These are phyloP conservation scores for Lavandula angustifolia DNA, from an alignment of 257 asterid genomes.

Conservation along the genomic window DNA sequence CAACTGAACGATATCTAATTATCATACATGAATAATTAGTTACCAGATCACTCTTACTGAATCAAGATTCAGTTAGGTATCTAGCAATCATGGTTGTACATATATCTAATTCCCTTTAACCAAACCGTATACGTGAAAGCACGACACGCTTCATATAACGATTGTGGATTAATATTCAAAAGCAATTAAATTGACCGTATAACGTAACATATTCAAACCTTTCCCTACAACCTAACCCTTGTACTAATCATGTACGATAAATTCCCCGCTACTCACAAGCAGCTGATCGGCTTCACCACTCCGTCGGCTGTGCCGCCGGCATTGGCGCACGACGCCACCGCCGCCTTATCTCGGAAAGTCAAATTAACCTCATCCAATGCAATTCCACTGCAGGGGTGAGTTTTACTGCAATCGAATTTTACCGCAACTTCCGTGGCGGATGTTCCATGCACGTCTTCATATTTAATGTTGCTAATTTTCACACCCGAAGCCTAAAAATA, in stretches of 20 bases:
- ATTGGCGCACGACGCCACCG: constrained; percentile 38
- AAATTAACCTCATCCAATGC: constrained; percentile 34
- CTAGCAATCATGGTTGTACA: too few species aligned
- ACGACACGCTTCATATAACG: too few species aligned
- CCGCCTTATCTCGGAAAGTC: constrained; percentile 30
- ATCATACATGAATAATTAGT: too few species aligned
- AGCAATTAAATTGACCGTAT: background rate
- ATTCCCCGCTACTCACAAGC: constrained; percentile 2
- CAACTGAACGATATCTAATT: too few species aligned
- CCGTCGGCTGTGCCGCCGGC: constrained; percentile 33
- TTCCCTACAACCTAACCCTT: background rate
- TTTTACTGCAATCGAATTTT: constrained; percentile 45
- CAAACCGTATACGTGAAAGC: too few species aligned
- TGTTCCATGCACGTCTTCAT: constrained; percentile 50
- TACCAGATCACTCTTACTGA: too few species aligned
- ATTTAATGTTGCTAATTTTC: constrained; percentile 43
- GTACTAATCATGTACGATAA: too few species aligned
- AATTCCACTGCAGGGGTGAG: constrained; percentile 38
- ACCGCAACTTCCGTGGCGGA: constrained; percentile 45
- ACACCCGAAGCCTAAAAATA: constrained; percentile 41
- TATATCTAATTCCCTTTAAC: too few species aligned
- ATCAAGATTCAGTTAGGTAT: too few species aligned
- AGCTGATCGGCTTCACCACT: constrained; percentile 28
- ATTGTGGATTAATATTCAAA: too few species aligned
- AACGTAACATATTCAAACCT: background rate